phyloP scores from a whole-genome alignment of 225 moss, liverwort and hornwort genomes.

The Rhytidiadelphus loreus region DNA sequence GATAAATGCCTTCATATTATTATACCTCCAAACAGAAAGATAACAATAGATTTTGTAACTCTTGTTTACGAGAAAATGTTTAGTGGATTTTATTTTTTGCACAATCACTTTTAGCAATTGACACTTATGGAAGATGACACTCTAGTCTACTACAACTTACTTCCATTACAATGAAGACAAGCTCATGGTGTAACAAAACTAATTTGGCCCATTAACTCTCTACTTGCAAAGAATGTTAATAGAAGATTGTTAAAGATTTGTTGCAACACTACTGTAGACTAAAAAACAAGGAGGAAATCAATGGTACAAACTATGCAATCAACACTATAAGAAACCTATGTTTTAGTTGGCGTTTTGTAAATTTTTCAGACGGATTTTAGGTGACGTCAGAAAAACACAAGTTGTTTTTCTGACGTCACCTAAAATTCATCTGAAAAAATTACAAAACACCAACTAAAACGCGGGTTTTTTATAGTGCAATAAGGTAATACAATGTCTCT shows the following conservation, averaged over 20 bases:
- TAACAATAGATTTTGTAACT: background rate
- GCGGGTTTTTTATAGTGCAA: too few relatives aligned
- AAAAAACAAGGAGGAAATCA: background rate
- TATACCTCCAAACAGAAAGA: background rate
- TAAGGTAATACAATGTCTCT: too few relatives aligned
- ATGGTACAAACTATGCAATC: background rate
- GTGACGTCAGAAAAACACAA: too few relatives aligned
- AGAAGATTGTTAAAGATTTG: background rate
- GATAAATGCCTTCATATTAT: background rate
- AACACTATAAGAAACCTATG: too few relatives aligned
- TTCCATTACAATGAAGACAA: background rate
- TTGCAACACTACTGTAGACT: background rate
- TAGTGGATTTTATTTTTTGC: background rate
- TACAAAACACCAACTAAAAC: too few relatives aligned
- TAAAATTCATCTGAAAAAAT: too few relatives aligned
- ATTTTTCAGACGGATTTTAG: too few relatives aligned
- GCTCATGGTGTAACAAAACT: background rate
- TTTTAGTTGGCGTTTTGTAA: too few relatives aligned
- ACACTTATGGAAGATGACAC: background rate
- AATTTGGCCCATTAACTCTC: rapidly evolving
- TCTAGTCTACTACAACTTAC: rapidly evolving
- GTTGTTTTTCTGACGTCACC: too few relatives aligned
- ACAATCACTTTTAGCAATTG: background rate
- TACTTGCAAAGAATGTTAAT: rapidly evolving
- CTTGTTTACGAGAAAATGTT: background rate